These are phyloP conservation scores for Podospora pseudoanserina DNA, from an alignment of 495 filamentous ascomycete species.

Conservation along the genomic window DNA sequence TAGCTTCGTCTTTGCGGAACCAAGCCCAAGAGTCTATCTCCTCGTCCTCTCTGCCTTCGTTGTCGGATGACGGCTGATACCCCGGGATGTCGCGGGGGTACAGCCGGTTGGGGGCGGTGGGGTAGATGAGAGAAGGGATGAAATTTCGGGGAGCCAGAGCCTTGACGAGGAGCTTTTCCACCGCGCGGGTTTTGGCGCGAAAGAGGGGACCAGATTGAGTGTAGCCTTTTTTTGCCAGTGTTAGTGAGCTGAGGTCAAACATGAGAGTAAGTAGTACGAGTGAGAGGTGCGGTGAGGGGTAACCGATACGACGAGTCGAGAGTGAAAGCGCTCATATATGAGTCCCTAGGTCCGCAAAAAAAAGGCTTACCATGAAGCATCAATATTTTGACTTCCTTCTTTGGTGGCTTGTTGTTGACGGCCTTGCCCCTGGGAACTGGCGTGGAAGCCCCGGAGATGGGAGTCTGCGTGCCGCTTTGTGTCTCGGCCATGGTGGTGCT, in stretches of 20 bases:
- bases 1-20: slow-evolving; percentile 67
- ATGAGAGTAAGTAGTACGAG: not conserved
- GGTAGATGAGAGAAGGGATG: slow-evolving; percentile 57
- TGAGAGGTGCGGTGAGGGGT: not conserved
- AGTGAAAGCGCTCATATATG: not conserved
- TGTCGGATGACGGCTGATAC: slow-evolving; percentile 41
- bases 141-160: slow-evolving; percentile 57
- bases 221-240: slow-evolving; percentile 54
- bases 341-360: not conserved
- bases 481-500: slow-evolving; percentile 4
- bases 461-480: not conserved
- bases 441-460: slow-evolving; percentile 4
- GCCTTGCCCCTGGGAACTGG: not conserved
- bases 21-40: slow-evolving; percentile 72
- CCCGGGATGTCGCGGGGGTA: slow-evolving; percentile 67
- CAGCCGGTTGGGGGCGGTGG: slow-evolving; percentile 60
- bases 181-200: slow-evolving; percentile 81
- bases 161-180: slow-evolving; percentile 77
- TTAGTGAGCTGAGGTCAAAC: slow-evolving; percentile 6
- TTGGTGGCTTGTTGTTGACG: slow-evolving; percentile 21
- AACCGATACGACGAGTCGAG: not conserved
- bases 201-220: slow-evolving; percentile 88
- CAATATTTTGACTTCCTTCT: slow-evolving; percentile 48
- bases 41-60: slow-evolving; percentile 32
- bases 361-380: slow-evolving; percentile 53